phyloP scores from a whole-genome alignment of 805 yeast genomes.

The Ogataea nitratoaversa region DNA sequence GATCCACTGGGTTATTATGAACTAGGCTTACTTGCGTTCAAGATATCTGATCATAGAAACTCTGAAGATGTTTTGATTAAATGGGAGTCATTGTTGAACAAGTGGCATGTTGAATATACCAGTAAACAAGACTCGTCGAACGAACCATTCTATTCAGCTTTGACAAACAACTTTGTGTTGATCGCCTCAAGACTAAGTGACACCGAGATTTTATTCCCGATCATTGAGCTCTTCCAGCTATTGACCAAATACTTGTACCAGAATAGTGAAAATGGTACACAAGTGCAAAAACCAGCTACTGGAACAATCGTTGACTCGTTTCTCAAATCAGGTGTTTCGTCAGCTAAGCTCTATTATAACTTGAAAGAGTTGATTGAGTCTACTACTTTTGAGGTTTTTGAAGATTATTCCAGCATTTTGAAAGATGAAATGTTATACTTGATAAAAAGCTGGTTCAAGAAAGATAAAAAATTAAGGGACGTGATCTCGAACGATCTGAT shows the following conservation, averaged over 20 bases:
- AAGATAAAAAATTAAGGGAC: conserved; percentile 61
- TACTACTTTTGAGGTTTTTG: conserved; percentile 47
- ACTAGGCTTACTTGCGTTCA: conserved; percentile 71
- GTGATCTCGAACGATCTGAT: conserved; percentile 45
- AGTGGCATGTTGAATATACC: conserved; percentile 34
- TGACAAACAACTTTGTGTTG: conserved; percentile 36
- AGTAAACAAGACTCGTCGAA: conserved; percentile 17
- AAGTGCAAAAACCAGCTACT: conserved; percentile 17
- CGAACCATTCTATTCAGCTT: conserved; percentile 36
- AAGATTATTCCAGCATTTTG: conserved; percentile 36
- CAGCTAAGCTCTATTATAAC: conserved; percentile 60
- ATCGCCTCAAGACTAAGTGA: conserved; percentile 59
- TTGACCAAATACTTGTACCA: conserved; percentile 50
- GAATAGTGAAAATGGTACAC: conserved; percentile 12
- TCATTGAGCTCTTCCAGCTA: conserved; percentile 63
- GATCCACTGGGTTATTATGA: conserved; percentile 87
- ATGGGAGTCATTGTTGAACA: conserved; percentile 72
- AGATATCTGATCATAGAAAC: conserved; percentile 80
- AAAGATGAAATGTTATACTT: conserved; percentile 59
- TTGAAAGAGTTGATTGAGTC: conserved; percentile 61
- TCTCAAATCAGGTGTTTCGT: conserved; percentile 57
- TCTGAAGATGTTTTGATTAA: conserved; percentile 75
- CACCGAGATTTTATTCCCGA: conserved; percentile 78
- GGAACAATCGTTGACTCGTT: conserved; percentile 64
- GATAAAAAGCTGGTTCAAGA: conserved; percentile 62